phyloP scores from a whole-genome alignment of 768 basidiomycete genomes.

The Rossbeevera mucosa region DNA sequence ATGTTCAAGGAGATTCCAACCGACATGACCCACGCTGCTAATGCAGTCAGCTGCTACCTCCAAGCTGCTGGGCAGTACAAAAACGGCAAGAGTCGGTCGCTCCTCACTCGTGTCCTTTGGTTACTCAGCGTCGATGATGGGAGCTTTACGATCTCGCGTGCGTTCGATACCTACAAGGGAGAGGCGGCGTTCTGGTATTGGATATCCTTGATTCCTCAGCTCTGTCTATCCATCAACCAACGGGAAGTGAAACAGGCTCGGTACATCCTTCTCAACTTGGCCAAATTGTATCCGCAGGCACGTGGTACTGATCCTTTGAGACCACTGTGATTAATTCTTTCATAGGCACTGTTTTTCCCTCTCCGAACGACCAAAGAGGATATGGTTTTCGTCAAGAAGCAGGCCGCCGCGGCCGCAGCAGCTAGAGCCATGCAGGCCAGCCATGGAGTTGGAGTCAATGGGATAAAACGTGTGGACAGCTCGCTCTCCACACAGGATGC shows the following conservation, averaged over 20 bases:
- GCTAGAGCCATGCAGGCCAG: conserved; percentile 34
- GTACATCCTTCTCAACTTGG: conserved; percentile 82
- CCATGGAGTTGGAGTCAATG: conserved; percentile 24
- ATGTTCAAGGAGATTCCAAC: conserved; percentile 83
- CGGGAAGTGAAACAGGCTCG: conserved; percentile 92
- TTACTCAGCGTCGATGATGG: conserved; percentile 88
- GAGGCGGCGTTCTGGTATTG: conserved; percentile 98
- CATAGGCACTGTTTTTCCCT: conserved; percentile 90
- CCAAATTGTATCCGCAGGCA: conserved; percentile 90
- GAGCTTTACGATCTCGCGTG: conserved; percentile 62
- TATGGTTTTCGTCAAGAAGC: conserved; percentile 45
- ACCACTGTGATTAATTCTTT: conserved; percentile 6
- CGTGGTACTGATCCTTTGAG: conserved; percentile 19
- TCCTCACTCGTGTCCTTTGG: conserved; percentile 94
- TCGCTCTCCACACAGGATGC: conserved; percentile 29
- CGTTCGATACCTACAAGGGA: conserved; percentile 93
- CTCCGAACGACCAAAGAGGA: conserved; percentile 82
- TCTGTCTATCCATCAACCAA: conserved; percentile 83
- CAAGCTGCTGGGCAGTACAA: conserved; percentile 97
- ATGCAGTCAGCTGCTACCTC: conserved; percentile 95
- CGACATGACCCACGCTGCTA: conserved; percentile 74
- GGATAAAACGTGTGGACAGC: conserved; percentile 29
- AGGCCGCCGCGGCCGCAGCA: conserved; percentile 33
- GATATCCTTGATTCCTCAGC: conserved; percentile 95
- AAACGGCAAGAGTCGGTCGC: conserved; percentile 84